Conservation (phyloP, 768 basidiomycete genomes). For the Floccularia luteovirens region DNA sequence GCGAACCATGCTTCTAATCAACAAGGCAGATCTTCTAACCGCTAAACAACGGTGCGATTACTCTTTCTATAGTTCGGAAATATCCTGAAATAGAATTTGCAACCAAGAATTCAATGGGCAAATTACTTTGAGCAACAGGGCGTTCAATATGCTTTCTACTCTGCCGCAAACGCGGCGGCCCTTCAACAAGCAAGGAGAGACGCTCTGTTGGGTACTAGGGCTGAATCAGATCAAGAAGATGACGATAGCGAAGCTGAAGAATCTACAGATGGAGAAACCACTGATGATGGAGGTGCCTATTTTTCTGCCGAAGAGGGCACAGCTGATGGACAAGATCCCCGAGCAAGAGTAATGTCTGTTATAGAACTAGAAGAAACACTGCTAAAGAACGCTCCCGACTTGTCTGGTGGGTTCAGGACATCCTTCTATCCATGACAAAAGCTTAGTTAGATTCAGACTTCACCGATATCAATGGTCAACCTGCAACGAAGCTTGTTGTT, state of each 20-base stretch:
- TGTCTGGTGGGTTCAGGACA: slow-evolving; percentile 39
- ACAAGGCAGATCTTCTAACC: slow-evolving; percentile 92
- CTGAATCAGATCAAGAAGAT: slow-evolving; percentile 6
- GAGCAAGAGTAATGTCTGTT: slow-evolving; percentile 77
- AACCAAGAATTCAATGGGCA: slow-evolving; percentile 73
- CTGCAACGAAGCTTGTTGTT: slow-evolving; percentile 62
- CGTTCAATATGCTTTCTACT: slow-evolving; percentile 86
- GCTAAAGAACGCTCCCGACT: slow-evolving; percentile 57
- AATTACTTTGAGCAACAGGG: slow-evolving; percentile 78
- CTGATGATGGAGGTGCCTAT: slow-evolving; percentile 30
- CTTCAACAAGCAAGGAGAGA: slow-evolving; percentile 69
- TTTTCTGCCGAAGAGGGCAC: slow-evolving; percentile 49
- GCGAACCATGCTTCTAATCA: slow-evolving; percentile 78
- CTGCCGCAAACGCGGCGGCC: slow-evolving; percentile 82
- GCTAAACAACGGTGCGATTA: slow-evolving; percentile 65
- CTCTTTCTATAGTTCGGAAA: neutral
- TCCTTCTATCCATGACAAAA: neutral
- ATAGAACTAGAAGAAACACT: slow-evolving; percentile 86
- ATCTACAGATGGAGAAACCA: slow-evolving; percentile 13
- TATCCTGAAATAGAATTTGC: neutral
- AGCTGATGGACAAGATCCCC: slow-evolving; percentile 45
- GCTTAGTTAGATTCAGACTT: slow-evolving; percentile 37
- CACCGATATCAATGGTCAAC: slow-evolving; percentile 43
- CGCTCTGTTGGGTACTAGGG: slow-evolving; percentile 21
- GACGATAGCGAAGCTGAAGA: slow-evolving; percentile 17